Conservation (phyloP, 163 green algal species). For the Chloromonas sp. region DNA sequence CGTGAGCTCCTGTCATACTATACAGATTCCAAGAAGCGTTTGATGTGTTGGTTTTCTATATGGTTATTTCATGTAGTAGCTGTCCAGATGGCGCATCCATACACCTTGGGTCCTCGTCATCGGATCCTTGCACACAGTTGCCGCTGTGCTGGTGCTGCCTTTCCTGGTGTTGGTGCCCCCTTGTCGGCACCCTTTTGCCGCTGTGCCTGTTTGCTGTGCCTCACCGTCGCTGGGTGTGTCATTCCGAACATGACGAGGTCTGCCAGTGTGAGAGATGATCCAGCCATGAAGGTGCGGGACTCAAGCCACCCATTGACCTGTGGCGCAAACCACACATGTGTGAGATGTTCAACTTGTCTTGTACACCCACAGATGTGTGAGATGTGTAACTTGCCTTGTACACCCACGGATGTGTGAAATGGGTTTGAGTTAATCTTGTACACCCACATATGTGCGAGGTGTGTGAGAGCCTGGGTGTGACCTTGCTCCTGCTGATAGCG, state of each 20-base stretch:
- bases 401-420: no score
- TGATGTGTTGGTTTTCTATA: no score
- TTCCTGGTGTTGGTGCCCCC: neutral
- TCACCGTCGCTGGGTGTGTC: slow-evolving; percentile 38
- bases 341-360: neutral
- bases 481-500: neutral
- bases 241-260: slow-evolving; percentile 37
- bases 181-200: neutral
- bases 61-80: neutral
- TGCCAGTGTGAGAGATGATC: slow-evolving; percentile 24
- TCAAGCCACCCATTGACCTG: slow-evolving; percentile 36
- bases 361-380: neutral
- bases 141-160: neutral
- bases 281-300: slow-evolving; percentile 36
- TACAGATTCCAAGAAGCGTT: no score
- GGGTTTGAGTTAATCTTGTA: no score
- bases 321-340: neutral
- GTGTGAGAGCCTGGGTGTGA: no score
- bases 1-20: neutral
- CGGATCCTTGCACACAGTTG: neutral
- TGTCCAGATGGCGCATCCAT: neutral
- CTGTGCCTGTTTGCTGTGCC: neutral
- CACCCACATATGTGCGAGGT: no score
- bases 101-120: neutral
- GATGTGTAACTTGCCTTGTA: neutral